Base-by-base conservation (phyloP, 140 eudicot genomes). In the Stevia rebaudiana region DNA sequence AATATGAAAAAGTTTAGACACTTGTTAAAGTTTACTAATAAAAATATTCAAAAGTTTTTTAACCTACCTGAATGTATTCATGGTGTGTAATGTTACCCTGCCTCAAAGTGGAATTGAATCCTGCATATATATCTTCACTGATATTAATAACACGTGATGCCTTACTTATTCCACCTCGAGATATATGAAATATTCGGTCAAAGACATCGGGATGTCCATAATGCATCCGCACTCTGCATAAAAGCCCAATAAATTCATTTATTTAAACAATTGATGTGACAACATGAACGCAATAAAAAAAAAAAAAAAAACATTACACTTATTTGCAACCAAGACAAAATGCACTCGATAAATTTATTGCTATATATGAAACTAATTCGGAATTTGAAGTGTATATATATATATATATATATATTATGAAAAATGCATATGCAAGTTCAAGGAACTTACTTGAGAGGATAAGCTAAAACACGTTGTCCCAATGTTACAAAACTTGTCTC, bases 191-290 rank as follows among this genome's bases (percentile, higher is more conserved):
- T 63, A 92, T 81, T 15, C 98, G 85, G 65, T 92, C 98, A 72
- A 92, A 92, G 40, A 92, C 94, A 75, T 92, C 98, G 30, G 98
- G 98, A 74, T 92, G 96, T n/a, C 98, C 98, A 76, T 92, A 92
- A 77, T 92, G 98, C 98, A 92, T 92, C 41, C 96, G 96, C 2
- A 92, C 96, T 80, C 96, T 92, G 96, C 80, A 79, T 73, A 23
- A 77, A n/a, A 41, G 36, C 18, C 30, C 52, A 43, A 64, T 40
- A 16, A 68, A 59, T 42, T 10, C 37, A 5, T 63, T 47, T 46
- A 39, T 52, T 30, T n/a, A 21, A 46, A 60, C 11, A 50, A 19
- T 57, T 33, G 49, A 53, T 36, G 37, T 35, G 37, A 57, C 23
- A 56, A 31, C 63, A 56, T 30, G 39, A n/a, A 56, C 11, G 16